These are phyloP conservation scores for Nicotiana knightiana DNA, from an alignment of 257 asterid genomes.

Conservation along the genomic window DNA sequence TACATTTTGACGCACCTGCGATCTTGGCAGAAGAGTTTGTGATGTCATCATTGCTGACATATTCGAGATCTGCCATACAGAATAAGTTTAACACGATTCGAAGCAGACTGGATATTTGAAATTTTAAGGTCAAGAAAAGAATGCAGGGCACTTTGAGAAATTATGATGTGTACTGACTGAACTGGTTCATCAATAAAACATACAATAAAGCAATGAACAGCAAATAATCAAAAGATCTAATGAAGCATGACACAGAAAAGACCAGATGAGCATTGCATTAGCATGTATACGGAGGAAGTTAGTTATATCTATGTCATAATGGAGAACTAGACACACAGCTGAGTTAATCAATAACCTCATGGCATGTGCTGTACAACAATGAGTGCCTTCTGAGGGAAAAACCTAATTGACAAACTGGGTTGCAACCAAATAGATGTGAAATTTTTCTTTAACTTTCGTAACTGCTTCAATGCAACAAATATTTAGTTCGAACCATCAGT, in stretches of 20 bases:
- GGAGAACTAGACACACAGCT: not conserved
- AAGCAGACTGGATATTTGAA: conserved; percentile 4
- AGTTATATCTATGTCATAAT: not conserved
- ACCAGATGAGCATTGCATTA: conserved; percentile 3
- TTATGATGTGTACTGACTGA: not conserved
- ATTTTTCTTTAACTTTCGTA: not conserved
- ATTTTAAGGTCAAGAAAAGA: not conserved
- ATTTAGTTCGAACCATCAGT: not conserved
- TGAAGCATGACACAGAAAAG: conserved; percentile 2
- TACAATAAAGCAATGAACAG: not conserved
- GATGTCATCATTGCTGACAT: conserved; percentile 95
- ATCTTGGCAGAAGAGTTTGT: conserved; percentile 62
- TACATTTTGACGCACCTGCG: conserved; percentile 55
- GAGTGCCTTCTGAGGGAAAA: not conserved
- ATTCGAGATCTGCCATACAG: conserved; percentile 62
- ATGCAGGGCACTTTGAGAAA: not conserved
- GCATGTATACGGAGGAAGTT: not conserved
- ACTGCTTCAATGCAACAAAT: not conserved
- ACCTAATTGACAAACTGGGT: not conserved
- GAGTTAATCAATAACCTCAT: not conserved
- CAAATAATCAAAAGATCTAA: not conserved
- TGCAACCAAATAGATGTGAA: conserved; percentile 1
- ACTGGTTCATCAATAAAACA: not conserved
- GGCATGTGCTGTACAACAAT: not conserved
- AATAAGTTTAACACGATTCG: conserved; percentile 2